Conservation (phyloP, 768 basidiomycete species). For the Agrocybe chaxingu region DNA sequence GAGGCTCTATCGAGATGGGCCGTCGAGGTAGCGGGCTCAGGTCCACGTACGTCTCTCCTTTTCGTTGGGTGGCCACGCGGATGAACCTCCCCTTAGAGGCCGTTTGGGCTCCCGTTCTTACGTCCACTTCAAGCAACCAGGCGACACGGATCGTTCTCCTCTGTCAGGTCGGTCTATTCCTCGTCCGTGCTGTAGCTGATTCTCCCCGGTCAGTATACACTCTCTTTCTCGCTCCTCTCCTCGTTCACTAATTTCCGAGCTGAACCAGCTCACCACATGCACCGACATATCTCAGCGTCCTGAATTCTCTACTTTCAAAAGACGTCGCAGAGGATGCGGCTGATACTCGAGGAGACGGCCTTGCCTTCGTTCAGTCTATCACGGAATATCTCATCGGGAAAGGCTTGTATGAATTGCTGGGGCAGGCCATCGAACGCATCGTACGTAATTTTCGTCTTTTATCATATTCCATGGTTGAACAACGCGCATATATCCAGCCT, state of each 20-base stretch:
- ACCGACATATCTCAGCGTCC: constrained; percentile 43
- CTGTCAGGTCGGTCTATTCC: constrained; percentile 40
- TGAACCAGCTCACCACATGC: constrained; percentile 43
- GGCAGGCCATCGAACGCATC: constrained; percentile 39
- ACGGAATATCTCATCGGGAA: constrained; percentile 43
- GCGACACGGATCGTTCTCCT: constrained; percentile 63
- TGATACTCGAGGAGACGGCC: constrained; percentile 24
- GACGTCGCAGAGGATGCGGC: constrained; percentile 19
- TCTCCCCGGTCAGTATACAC: constrained; percentile 43
- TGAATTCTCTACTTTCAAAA: constrained; percentile 44
- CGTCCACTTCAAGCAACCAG: too few relatives aligned
- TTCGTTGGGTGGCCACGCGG: neutral
- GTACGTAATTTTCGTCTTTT: constrained; percentile 34
- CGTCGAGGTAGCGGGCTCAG: constrained; percentile 24
- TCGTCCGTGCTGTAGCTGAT: constrained; percentile 51
- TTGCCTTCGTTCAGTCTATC: constrained; percentile 28
- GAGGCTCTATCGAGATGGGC: constrained; percentile 47
- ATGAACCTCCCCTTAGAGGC: neutral
- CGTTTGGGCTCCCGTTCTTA: too few relatives aligned
- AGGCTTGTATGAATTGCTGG: constrained; percentile 43
- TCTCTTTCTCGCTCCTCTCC: neutral
- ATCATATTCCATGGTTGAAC: neutral
- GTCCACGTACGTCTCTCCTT: constrained; percentile 22
- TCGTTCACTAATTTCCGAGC: neutral
- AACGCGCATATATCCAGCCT: constrained; percentile 35